These are phyloP conservation scores for Alternaria angustiovoidea DNA, from an alignment of 2,329 filamentous ascomycete genomes.

Conservation along the genomic window DNA sequence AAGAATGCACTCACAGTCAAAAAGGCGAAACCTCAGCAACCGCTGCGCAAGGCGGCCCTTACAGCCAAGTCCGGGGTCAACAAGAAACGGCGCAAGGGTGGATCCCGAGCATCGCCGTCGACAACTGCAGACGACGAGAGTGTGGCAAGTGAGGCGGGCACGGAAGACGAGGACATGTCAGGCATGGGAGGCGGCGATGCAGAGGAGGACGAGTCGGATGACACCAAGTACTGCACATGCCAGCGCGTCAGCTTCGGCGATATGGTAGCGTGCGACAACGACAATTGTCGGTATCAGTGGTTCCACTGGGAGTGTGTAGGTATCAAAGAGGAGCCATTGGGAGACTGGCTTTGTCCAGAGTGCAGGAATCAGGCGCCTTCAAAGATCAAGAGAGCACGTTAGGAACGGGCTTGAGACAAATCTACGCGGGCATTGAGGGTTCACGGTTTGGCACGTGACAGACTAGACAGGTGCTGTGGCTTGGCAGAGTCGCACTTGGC, in stretches of 20 bases:
- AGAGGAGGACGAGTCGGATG: constrained; percentile 75
- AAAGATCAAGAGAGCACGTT: constrained; percentile 53
- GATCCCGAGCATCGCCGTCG: constrained; percentile 51
- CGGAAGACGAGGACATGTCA: constrained; percentile 62
- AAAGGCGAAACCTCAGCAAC: constrained; percentile 64
- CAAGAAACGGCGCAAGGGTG: constrained; percentile 50
- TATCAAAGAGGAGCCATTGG: constrained; percentile 59
- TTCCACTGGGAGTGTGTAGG: constrained; percentile 77
- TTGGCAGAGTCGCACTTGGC: constrained; percentile 10
- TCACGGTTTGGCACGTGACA: background rate
- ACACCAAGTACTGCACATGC: constrained; percentile 81
- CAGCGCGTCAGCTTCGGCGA: constrained; percentile 85
- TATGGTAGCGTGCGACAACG: constrained; percentile 90
- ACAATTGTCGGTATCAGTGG: constrained; percentile 82
- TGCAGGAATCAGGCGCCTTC: constrained; percentile 49
- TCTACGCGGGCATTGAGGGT: background rate
- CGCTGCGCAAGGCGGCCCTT: constrained; percentile 47
- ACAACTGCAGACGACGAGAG: constrained; percentile 62
- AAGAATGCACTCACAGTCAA: constrained; percentile 61
- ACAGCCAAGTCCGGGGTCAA: constrained; percentile 47
- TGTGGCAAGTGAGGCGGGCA: constrained; percentile 56
- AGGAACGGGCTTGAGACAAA: constrained; percentile 6
- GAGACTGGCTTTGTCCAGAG: constrained; percentile 61
- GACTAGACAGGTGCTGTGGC: constrained; percentile 15
- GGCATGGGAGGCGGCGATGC: constrained; percentile 50